phyloP scores from a whole-genome alignment of 1,284 basidiomycete genomes.

The Coriolopsis trogii region DNA sequence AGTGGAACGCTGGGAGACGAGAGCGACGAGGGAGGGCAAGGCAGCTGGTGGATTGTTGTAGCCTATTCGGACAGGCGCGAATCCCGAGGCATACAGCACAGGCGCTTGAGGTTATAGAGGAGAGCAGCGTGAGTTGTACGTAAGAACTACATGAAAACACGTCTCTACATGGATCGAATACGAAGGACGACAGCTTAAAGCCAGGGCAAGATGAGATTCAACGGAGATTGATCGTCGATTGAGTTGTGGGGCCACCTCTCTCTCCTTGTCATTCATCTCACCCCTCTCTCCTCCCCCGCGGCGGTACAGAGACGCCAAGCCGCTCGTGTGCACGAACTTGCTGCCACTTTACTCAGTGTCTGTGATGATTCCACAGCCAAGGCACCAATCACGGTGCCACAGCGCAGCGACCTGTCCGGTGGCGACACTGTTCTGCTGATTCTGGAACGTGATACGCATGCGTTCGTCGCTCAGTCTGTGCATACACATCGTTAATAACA shows the following conservation, averaged over 20 bases:
- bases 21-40: background rate
- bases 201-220: conserved; percentile 11
- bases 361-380: conserved; percentile 80
- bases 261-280: too few relatives aligned
- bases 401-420: conserved; percentile 81
- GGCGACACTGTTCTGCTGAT: conserved; percentile 72
- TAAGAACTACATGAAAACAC: conserved; percentile 25
- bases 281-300: too few relatives aligned
- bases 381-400: conserved; percentile 77
- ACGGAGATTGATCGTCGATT: conserved; percentile 26
- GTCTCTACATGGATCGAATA: conserved; percentile 14
- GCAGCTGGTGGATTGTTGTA: conserved; percentile 18
- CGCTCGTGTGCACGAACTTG: background rate
- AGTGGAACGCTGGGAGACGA: background rate
- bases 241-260: conserved; percentile 25
- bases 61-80: conserved; percentile 27
- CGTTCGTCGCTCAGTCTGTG: conserved; percentile 16
- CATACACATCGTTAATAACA: background rate
- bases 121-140: conserved; percentile 18
- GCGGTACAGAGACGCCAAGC: too few relatives aligned
- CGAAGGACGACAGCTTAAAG: conserved; percentile 13
- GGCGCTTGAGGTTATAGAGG: conserved; percentile 15
- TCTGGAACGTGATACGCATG: conserved; percentile 53
- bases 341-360: conserved; percentile 1
- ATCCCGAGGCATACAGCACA: conserved; percentile 5